phyloP scores from a whole-genome alignment of 192 early-diverging fungal species.

The Physocladia obscura region DNA sequence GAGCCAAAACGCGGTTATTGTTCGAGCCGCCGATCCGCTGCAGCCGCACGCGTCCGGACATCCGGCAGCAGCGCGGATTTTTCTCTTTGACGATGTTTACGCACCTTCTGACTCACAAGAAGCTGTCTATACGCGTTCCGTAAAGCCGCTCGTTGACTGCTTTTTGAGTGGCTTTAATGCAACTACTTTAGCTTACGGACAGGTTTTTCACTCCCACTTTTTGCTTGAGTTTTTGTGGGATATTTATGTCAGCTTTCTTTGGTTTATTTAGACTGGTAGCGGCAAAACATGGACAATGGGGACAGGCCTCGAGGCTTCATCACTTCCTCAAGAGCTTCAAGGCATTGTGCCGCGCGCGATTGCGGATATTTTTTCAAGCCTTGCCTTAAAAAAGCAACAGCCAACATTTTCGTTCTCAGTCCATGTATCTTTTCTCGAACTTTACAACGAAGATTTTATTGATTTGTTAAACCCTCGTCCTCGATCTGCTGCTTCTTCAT shows the following conservation, averaged over 20 bases:
- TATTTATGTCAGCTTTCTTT: too few relatives aligned
- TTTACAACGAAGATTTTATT: slow-evolving; percentile 97
- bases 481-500: neutral
- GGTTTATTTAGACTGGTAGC: slow-evolving; percentile 44
- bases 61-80: neutral
- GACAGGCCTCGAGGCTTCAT: slow-evolving; percentile 42
- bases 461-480: slow-evolving; percentile 76
- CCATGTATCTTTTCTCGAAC: slow-evolving; percentile 86
- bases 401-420: slow-evolving; percentile 35
- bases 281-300: slow-evolving; percentile 66
- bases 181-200: slow-evolving; percentile 56
- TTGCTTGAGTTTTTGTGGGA: too few relatives aligned
- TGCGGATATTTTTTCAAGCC: slow-evolving; percentile 34
- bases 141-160: slow-evolving; percentile 49
- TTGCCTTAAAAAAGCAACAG: neutral
- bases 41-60: neutral
- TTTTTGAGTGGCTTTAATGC: slow-evolving; percentile 62
- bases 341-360: slow-evolving; percentile 58
- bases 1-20: slow-evolving; percentile 19
- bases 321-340: slow-evolving; percentile 17
- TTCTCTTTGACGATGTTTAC: slow-evolving; percentile 61
- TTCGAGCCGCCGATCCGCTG: neutral
- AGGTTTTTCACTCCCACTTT: slow-evolving; percentile 32
- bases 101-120: slow-evolving; percentile 73
- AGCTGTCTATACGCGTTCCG: slow-evolving; percentile 75